Evolutionary conservation across 2,329 filamentous ascomycete genomes (phyloP).

Genomic region (Cadophora sp.): DNA sequence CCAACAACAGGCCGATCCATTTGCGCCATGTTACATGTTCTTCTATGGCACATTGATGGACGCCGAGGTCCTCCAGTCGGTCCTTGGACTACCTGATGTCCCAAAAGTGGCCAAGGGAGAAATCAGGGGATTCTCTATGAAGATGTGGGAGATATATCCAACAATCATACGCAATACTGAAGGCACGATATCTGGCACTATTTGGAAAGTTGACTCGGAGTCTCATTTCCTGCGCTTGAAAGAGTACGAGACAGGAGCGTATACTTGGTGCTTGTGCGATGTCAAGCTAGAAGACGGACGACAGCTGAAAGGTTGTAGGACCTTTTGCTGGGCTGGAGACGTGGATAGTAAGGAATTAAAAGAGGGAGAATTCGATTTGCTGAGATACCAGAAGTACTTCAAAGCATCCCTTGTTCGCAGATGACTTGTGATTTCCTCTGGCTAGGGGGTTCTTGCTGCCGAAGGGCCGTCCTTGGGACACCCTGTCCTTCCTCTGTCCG

Average conservation of each 20-base stretch:
- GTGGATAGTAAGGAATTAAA: not conserved
- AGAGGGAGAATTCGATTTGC: not conserved
- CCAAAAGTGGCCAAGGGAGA: not conserved
- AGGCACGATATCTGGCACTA: not conserved
- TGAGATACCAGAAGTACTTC: not conserved
- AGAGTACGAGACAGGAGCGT: not conserved
- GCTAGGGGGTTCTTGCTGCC: too few species aligned
- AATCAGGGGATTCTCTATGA: not conserved
- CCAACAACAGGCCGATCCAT: not conserved
- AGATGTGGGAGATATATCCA: slow-evolving; percentile 6
- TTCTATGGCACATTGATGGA: slow-evolving; percentile 2
- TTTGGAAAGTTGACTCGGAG: not conserved
- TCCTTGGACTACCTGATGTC: not conserved
- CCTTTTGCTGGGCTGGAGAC: not conserved
- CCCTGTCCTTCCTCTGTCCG: too few species aligned
- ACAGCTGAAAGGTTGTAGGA: not conserved
- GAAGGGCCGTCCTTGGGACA: too few species aligned
- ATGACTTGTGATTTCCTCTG: not conserved
- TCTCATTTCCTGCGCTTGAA: not conserved
- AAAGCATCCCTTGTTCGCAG: not conserved
- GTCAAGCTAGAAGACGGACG: not conserved
- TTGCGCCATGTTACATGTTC: not conserved
- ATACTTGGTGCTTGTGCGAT: not conserved
- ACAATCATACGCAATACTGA: not conserved
- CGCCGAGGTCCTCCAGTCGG: not conserved